phyloP scores from a whole-genome alignment of 371 early-diverging fungal genomes.

The Syncephalastrum monosporum region DNA sequence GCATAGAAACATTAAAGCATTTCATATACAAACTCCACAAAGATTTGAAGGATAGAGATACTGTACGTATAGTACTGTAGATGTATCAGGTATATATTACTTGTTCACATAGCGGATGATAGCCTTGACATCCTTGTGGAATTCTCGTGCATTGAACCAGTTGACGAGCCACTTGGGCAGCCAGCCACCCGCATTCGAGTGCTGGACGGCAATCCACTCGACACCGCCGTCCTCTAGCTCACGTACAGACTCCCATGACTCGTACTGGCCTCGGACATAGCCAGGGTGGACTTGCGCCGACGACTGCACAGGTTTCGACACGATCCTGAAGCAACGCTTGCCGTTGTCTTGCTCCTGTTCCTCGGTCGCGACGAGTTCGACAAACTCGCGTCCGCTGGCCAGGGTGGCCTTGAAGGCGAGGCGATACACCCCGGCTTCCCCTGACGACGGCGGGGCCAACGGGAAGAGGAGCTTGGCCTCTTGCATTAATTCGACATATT shows the following conservation, averaged over 20 bases:
- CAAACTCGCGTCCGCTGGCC: constrained; percentile 23
- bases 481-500: constrained; percentile 20
- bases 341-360: constrained; percentile 8
- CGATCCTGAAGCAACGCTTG: constrained; percentile 22
- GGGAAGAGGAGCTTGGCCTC: constrained; percentile 15
- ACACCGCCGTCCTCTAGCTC: constrained; percentile 20
- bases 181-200: constrained; percentile 25
- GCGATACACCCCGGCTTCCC: constrained; percentile 26
- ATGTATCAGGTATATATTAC: neutral
- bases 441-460: neutral
- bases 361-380: constrained; percentile 27
- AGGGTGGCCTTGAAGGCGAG: constrained; percentile 28
- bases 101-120: constrained; percentile 19
- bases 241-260: constrained; percentile 28
- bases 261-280: constrained; percentile 27
- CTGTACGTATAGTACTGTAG: too few relatives aligned
- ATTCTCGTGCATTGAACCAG: constrained; percentile 18
- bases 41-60: too few relatives aligned
- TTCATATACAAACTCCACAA: too few relatives aligned
- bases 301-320: constrained; percentile 22
- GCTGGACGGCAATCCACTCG: constrained; percentile 32
- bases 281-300: constrained; percentile 8
- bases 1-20: too few relatives aligned
- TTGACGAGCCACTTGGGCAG: constrained; percentile 22
- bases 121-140: constrained; percentile 21